Evolutionary conservation across 2,329 filamentous ascomycete genomes (phyloP).

Genomic region (Penicillium sp.): DNA sequence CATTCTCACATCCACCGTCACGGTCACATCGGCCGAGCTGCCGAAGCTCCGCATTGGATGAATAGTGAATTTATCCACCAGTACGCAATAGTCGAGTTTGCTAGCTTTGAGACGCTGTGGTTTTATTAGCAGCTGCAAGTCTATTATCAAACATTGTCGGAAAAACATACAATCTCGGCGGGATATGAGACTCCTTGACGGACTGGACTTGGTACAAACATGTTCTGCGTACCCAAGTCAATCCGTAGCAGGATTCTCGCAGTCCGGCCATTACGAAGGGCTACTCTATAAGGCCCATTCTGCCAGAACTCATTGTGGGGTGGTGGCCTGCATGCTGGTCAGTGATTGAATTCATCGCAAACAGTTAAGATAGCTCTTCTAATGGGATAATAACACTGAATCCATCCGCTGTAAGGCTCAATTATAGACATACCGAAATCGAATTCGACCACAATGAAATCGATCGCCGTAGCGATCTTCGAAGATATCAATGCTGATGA

Average conservation of each 20-base stretch:
- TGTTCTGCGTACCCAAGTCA: slow-evolving; percentile 18
- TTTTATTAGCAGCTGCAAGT: neutral
- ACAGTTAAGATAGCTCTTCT: neutral
- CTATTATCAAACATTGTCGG: neutral
- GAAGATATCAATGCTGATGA: slow-evolving; percentile 54
- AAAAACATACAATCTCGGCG: slow-evolving; percentile 32
- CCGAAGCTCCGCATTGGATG: slow-evolving; percentile 51
- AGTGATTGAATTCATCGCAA: neutral
- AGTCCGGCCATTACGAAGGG: slow-evolving; percentile 22
- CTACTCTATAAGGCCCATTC: slow-evolving; percentile 22
- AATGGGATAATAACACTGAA: neutral
- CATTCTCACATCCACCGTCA: slow-evolving; percentile 42
- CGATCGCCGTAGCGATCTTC: slow-evolving; percentile 40
- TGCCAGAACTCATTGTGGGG: slow-evolving; percentile 51
- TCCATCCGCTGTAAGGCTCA: neutral
- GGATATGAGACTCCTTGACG: slow-evolving; percentile 31
- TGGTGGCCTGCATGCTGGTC: slow-evolving; percentile 41
- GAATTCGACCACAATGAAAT: slow-evolving; percentile 45
- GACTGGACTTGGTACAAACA: slow-evolving; percentile 33
- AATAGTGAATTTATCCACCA: no score
- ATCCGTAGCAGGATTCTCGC: slow-evolving; percentile 21
- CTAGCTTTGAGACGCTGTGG: slow-evolving; percentile 41
- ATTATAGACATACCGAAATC: slow-evolving; percentile 45
- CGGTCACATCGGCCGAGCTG: slow-evolving; percentile 19
- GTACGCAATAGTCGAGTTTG: slow-evolving; percentile 55